A percentile compares a stretch with the other conserved stretches of the same genome.
These are phyloP conservation scores for Amylocarpus encephaloides DNA, from an alignment of 2,329 filamentous ascomycete species.

Conservation along the genomic window DNA sequence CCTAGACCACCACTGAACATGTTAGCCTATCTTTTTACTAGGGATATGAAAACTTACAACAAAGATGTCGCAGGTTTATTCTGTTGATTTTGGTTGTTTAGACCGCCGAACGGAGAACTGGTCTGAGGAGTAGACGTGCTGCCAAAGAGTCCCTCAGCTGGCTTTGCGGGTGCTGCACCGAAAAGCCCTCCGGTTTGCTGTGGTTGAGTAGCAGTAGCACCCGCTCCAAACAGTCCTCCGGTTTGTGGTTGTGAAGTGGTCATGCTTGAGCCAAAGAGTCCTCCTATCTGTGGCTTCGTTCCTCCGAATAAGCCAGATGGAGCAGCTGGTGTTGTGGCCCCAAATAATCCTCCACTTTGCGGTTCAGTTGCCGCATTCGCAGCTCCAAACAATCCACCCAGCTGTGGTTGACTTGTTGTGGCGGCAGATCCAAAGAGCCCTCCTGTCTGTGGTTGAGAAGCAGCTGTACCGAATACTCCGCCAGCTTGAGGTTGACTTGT, in stretches of 20 bases:
- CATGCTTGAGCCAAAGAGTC: constrained; percentile 24
- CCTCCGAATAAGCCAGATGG: constrained; percentile 28
- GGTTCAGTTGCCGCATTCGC: constrained; percentile 22
- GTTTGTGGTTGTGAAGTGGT: constrained; percentile 15
- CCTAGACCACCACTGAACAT: constrained; percentile 21
- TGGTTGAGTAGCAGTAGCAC: constrained; percentile 13
- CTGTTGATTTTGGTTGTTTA: constrained; percentile 22
- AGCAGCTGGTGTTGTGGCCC: constrained; percentile 19
- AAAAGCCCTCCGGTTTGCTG: constrained; percentile 26
- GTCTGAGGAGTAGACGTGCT: constrained; percentile 8
- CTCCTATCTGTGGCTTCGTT: constrained; percentile 19
- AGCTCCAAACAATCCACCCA: constrained; percentile 26
- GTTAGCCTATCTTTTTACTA: background rate
- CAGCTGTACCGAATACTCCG: constrained; percentile 28
- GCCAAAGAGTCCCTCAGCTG: constrained; percentile 31
- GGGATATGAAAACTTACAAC: constrained; percentile 25
- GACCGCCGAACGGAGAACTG: constrained; percentile 19
- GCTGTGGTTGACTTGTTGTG: constrained; percentile 13
- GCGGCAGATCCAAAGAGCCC: constrained; percentile 25
- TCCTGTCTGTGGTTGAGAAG: constrained; percentile 19
- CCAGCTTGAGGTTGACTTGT: constrained; percentile 17
- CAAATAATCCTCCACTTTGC: constrained; percentile 31
- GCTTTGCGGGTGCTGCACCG: constrained; percentile 22
- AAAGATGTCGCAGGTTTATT: constrained; percentile 26
- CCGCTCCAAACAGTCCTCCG: constrained; percentile 26